phyloP scores from a whole-genome alignment of 768 basidiomycete genomes.

The Daedalea quercina region DNA sequence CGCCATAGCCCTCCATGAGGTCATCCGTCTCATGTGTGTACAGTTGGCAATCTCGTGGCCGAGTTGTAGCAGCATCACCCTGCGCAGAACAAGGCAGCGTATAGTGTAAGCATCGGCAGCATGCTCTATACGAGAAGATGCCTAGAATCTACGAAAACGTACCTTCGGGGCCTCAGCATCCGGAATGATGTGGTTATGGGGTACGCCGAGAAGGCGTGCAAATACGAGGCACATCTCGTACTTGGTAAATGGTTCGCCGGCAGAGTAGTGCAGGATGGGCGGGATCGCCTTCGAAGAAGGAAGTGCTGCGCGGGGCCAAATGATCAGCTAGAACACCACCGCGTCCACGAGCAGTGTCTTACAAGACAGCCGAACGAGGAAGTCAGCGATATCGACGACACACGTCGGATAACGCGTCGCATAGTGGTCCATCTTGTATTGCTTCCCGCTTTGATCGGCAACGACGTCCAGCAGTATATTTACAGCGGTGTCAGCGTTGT shows the following conservation, averaged over 20 bases:
- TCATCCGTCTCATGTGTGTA: conserved; percentile 71
- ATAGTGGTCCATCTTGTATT: conserved; percentile 94
- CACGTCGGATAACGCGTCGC: conserved; percentile 92
- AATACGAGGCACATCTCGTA: conserved; percentile 87
- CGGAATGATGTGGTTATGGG: conserved; percentile 70
- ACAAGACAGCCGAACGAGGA: conserved; percentile 75
- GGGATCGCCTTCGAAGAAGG: conserved; percentile 40
- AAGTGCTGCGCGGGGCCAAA: conserved; percentile 22
- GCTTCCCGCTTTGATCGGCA: conserved; percentile 78
- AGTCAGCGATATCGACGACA: conserved; percentile 78
- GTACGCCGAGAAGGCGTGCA: conserved; percentile 58
- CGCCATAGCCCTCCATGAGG: conserved; percentile 39
- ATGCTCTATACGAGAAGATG: neutral
- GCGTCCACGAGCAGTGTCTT: conserved; percentile 20
- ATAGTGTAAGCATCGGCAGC: neutral
- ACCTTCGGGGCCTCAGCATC: conserved; percentile 63
- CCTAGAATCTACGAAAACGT: neutral
- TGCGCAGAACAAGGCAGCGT: neutral
- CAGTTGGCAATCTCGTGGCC: conserved; percentile 78
- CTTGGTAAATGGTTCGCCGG: conserved; percentile 80
- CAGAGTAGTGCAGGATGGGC: conserved; percentile 80
- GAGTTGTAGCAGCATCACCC: conserved; percentile 50
- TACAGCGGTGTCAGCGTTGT: conserved; percentile 83
- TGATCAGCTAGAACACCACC: neutral
- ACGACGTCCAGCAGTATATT: conserved; percentile 88